Evolutionary conservation across 306 rosid genomes (phyloP).

Genomic region (Malus orientalis): DNA sequence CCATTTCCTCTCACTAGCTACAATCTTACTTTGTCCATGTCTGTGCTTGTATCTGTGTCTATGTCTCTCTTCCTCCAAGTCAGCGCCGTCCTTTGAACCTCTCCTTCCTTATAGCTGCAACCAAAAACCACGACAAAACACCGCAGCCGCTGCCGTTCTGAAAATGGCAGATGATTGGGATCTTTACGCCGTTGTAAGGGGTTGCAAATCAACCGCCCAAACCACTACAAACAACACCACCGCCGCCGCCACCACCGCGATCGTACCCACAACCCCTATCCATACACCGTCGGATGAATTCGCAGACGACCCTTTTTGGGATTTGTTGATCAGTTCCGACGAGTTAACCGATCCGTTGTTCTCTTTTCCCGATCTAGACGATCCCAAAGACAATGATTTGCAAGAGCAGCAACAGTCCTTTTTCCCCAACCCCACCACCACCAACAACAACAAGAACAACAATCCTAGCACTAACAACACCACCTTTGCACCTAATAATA

Average conservation of each 20-base stretch:
- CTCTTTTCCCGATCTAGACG: neutral
- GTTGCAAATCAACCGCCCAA: conserved; percentile 32
- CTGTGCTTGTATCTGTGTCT: neutral
- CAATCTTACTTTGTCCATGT: conserved; percentile 12
- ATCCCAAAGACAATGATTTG: conserved; percentile 18
- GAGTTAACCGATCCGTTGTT: conserved; percentile 21
- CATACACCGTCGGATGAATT: neutral
- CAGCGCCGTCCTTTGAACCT: conserved; percentile 53
- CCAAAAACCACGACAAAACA: neutral
- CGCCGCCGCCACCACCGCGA: neutral
- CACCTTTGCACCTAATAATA: conserved; percentile 2
- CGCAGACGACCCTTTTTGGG: conserved; percentile 10
- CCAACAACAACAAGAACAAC: conserved; percentile 17
- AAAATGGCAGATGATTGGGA: conserved; percentile 63
- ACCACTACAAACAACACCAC: neutral
- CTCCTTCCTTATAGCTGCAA: conserved; percentile 1
- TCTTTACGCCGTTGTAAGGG: conserved; percentile 65
- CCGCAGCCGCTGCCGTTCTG: neutral
- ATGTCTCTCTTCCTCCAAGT: conserved; percentile 19
- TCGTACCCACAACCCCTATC: neutral
- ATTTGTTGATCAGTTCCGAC: conserved; percentile 12
- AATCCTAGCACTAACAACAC: neutral
- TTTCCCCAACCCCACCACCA: conserved; percentile 25
- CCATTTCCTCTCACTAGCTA: conserved; percentile 23
- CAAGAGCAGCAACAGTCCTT: conserved; percentile 42